Conservation (phyloP, 331 rosid species). For the Pyracantha coccinea region DNA sequence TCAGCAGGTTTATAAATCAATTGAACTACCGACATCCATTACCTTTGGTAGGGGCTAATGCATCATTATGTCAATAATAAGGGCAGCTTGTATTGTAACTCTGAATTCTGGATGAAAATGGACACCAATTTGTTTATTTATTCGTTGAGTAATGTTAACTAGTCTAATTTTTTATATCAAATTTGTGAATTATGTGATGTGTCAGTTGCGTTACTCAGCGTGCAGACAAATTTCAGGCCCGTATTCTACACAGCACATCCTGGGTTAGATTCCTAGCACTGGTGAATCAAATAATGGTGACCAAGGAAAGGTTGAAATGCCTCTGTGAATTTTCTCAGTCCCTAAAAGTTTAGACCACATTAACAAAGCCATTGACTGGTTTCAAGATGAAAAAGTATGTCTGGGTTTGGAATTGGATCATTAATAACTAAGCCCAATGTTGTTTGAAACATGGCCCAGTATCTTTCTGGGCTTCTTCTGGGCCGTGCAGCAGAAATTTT, state of each 20-base stretch:
- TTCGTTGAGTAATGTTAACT: not conserved
- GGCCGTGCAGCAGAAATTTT: not conserved
- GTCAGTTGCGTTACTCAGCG: no score
- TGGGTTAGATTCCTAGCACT: fast-evolving
- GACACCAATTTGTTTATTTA: not conserved
- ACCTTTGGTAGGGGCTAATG: not conserved
- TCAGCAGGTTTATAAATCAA: not conserved
- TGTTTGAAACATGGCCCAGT: no score
- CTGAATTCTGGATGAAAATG: not conserved
- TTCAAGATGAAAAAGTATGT: not conserved
- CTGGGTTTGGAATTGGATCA: not conserved
- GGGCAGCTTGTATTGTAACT: not conserved
- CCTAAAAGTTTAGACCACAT: no score
- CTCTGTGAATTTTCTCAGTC: fast-evolving
- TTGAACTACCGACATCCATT: not conserved
- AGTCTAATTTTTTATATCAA: no score
- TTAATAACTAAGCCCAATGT: not conserved
- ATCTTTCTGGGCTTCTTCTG: not conserved
- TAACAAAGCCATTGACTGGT: fast-evolving
- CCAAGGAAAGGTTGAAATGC: fast-evolving
- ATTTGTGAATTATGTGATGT: no score
- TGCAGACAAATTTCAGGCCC: fast-evolving
- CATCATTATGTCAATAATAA: not conserved
- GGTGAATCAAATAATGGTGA: no score
- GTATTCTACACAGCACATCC: no score